Conservation (phyloP, 331 rosid genomes). For the Malus hybrid region DNA sequence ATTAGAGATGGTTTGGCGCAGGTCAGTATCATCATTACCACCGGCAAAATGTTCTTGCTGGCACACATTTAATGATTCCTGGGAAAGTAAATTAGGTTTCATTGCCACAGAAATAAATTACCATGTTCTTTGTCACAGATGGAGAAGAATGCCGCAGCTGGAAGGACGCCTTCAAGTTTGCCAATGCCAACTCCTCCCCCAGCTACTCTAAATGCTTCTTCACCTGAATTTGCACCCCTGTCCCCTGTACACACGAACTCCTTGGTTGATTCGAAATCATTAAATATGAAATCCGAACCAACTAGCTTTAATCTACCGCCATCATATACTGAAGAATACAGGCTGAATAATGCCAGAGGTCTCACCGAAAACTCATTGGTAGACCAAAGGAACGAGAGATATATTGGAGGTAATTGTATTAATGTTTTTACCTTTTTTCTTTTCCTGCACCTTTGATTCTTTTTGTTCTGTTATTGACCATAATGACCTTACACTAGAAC, state of each 20-base stretch:
- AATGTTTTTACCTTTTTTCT: background rate
- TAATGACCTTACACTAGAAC: background rate
- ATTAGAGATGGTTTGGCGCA: constrained; percentile 94
- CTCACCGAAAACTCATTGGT: constrained; percentile 44
- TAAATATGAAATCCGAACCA: constrained; percentile 66
- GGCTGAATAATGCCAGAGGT: constrained; percentile 53
- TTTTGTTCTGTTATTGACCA: background rate
- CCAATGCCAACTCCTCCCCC: constrained; percentile 98
- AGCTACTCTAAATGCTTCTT: constrained; percentile 55
- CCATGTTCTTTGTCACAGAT: constrained; percentile 36
- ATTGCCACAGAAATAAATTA: background rate
- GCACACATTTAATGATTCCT: background rate
- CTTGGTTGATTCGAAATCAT: constrained; percentile 49
- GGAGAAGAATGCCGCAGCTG: constrained; percentile 98
- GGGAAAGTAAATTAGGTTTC: background rate
- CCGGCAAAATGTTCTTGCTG: background rate
- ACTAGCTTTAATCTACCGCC: constrained; percentile 72
- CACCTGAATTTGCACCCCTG: constrained; percentile 84
- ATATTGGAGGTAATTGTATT: constrained; percentile 61
- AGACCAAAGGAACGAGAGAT: constrained; percentile 84
- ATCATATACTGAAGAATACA: constrained; percentile 67
- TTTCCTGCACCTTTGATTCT: background rate
- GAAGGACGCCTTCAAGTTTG: constrained; percentile 89
- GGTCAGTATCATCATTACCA: constrained; percentile 35
- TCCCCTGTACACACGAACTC: constrained; percentile 85